Evolutionary conservation across 2,329 filamentous ascomycete species (phyloP), one percentile per base, ranked within the genome.

Genomic region (Sarocladiaceae sp.): DNA sequence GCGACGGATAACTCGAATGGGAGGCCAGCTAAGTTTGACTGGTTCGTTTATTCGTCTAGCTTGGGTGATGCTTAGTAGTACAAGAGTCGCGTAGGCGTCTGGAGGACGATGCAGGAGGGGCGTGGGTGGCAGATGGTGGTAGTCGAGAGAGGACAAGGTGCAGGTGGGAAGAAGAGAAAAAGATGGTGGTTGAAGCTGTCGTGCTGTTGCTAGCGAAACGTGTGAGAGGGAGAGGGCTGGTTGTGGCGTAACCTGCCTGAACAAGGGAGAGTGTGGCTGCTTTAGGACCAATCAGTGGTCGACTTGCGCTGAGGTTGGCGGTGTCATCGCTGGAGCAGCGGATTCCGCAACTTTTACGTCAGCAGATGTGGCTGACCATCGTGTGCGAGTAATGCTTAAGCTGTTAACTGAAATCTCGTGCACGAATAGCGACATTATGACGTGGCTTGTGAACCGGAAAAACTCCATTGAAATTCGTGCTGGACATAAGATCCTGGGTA

Each of bases 141-240:
- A 15, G 24, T 7, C 18, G n/a, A 35, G 16, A 7, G 37, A 41
- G n/a, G 37, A 41, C 21, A 19, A 41, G 40, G 16, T 21, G 40
- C 40, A 43, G 29, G 40, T 32, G 26, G 27, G 29, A 43, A 43
- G 40, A 43, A 33, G 29, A 43, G 40, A 43, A 43, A 43, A 43
- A 29, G 26, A 29, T 29, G 27, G 29, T 27, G 32, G 40, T 26
- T 43, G 40, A 43, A 43, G 40, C 40, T 43, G 29, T 43, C 40
- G 26, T 32, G 40, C 33, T 24, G 37, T 41, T n/a, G n/a, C n/a
- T n/a, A n/a, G n/a, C n/a, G n/a, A n/a, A 41, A 41, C 37, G 37
- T 41, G 37, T n/a, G 37, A 41, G 37, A 21, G 23, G n/a, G 12
- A 18, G 19, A 15, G n/a, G n/a, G n/a, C n/a, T n/a, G n/a, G n/a